phyloP scores from a whole-genome alignment of 2,329 filamentous ascomycete species.

The Polychaeton citri region DNA sequence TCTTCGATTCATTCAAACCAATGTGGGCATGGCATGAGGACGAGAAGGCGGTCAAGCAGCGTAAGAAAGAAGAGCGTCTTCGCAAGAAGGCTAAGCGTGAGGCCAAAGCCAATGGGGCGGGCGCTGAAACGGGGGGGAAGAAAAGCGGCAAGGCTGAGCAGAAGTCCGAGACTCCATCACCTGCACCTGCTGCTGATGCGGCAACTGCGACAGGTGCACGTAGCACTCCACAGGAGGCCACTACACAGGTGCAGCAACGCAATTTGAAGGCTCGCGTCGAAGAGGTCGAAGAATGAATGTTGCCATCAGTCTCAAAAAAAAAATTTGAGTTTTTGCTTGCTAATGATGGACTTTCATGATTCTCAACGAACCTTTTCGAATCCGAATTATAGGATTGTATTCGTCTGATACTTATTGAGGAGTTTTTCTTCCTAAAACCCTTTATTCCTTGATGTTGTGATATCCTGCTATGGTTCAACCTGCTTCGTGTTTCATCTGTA shows the following conservation, averaged over 20 bases:
- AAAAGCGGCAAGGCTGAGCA: constrained; percentile 6
- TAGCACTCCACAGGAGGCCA: constrained; percentile 4
- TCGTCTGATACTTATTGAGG: too few relatives aligned
- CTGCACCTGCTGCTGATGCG: constrained; percentile 6
- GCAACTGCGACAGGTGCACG: constrained; percentile 12
- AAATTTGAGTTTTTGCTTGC: too few relatives aligned
- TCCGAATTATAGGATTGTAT: too few relatives aligned
- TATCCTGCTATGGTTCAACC: too few relatives aligned
- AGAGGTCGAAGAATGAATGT: constrained; percentile 7
- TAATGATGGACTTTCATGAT: too few relatives aligned
- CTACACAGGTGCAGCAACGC: constrained; percentile 10
- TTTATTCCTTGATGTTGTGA: too few relatives aligned
- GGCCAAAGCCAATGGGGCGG: constrained; percentile 14
- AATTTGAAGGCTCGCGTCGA: constrained; percentile 16
- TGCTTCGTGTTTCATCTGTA: too few relatives aligned
- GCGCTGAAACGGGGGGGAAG: constrained; percentile 5
- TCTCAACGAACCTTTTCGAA: too few relatives aligned
- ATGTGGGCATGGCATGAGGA: constrained; percentile 88
- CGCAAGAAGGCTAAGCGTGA: constrained; percentile 19
- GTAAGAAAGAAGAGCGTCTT: constrained; percentile 22
- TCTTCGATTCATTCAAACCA: constrained; percentile 92
- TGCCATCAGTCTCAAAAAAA: too few relatives aligned
- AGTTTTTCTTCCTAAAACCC: too few relatives aligned
- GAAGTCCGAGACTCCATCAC: constrained; percentile 4
- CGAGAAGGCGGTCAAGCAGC: constrained; percentile 22